These are phyloP conservation scores for Penicillium turbatum DNA, from an alignment of 495 filamentous ascomycete species.

Conservation along the genomic window DNA sequence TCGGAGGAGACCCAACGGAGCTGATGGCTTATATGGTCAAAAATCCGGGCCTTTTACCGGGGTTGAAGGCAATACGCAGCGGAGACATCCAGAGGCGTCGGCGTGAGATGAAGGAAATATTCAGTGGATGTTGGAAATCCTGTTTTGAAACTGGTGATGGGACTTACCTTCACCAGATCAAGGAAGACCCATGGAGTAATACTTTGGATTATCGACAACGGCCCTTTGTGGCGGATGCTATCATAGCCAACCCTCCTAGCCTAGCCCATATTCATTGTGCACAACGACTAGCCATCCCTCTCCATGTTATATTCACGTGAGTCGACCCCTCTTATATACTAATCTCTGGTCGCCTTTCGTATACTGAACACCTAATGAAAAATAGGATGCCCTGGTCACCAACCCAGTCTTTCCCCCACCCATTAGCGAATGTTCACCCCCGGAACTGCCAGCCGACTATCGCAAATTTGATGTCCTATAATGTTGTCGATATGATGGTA, in stretches of 20 bases:
- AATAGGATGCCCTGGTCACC: slow-evolving; percentile 59
- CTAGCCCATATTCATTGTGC: slow-evolving; percentile 81
- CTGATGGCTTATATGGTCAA: slow-evolving; percentile 89
- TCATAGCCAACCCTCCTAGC: slow-evolving; percentile 81
- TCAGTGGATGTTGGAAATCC: slow-evolving; percentile 74
- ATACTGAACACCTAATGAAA: slow-evolving; percentile 22
- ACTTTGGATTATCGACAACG: slow-evolving; percentile 36
- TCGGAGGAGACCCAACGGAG: slow-evolving; percentile 73
- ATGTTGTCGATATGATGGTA: slow-evolving; percentile 74
- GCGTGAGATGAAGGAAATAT: slow-evolving; percentile 62
- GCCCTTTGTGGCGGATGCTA: slow-evolving; percentile 75
- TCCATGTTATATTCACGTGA: slow-evolving; percentile 81
- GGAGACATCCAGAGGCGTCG: slow-evolving; percentile 66
- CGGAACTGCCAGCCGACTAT: slow-evolving; percentile 49
- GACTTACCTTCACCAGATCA: slow-evolving; percentile 42
- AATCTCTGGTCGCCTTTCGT: slow-evolving; percentile 58
- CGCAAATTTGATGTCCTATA: slow-evolving; percentile 72
- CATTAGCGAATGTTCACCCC: slow-evolving; percentile 52
- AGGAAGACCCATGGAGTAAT: slow-evolving; percentile 37
- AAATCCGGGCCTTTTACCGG: slow-evolving; percentile 74
- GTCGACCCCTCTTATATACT: too few species aligned
- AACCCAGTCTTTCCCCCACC: slow-evolving; percentile 51
- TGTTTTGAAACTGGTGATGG: slow-evolving; percentile 63
- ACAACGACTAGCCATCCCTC: slow-evolving; percentile 69
- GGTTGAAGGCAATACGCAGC: slow-evolving; percentile 57